Conservation (phyloP, 257 asterid genomes). For the Salvia rosmarinus region DNA sequence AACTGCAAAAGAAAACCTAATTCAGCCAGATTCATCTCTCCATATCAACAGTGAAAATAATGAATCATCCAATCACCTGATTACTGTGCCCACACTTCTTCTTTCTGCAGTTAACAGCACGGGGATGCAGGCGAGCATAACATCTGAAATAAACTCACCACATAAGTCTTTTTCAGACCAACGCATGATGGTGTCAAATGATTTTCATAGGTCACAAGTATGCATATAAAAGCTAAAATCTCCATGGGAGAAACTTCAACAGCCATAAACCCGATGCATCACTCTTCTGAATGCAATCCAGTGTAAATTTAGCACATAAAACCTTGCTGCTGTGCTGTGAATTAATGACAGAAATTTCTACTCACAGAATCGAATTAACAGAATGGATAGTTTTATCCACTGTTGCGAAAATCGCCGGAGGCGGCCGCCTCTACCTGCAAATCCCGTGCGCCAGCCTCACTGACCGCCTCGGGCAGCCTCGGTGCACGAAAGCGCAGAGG, state of each 20-base stretch:
- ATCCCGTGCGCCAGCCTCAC: too few species aligned
- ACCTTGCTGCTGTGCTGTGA: not conserved
- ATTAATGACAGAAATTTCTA: not conserved
- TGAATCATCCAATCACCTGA: conserved; percentile 40
- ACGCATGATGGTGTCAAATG: not conserved
- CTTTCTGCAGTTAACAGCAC: conserved; percentile 73
- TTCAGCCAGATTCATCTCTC: not conserved
- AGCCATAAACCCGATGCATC: not conserved
- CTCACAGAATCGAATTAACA: not conserved
- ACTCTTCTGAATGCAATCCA: not conserved
- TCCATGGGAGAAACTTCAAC: not conserved
- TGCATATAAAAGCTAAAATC: not conserved
- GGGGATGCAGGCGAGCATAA: conserved; percentile 69
- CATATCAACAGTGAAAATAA: not conserved
- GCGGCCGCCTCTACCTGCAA: too few species aligned
- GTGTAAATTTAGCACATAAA: not conserved
- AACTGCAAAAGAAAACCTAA: conserved; percentile 40
- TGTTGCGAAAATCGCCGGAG: too few species aligned
- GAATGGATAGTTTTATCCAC: not conserved
- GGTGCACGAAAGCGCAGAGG: too few species aligned
- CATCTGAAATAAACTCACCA: conserved; percentile 42
- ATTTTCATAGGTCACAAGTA: not conserved
- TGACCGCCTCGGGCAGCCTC: too few species aligned
- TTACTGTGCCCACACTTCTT: conserved; percentile 74
- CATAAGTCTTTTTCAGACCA: not conserved